These are phyloP conservation scores for Rhodotorula sp. DNA, from an alignment of 1,284 basidiomycete species.

Conservation along the genomic window DNA sequence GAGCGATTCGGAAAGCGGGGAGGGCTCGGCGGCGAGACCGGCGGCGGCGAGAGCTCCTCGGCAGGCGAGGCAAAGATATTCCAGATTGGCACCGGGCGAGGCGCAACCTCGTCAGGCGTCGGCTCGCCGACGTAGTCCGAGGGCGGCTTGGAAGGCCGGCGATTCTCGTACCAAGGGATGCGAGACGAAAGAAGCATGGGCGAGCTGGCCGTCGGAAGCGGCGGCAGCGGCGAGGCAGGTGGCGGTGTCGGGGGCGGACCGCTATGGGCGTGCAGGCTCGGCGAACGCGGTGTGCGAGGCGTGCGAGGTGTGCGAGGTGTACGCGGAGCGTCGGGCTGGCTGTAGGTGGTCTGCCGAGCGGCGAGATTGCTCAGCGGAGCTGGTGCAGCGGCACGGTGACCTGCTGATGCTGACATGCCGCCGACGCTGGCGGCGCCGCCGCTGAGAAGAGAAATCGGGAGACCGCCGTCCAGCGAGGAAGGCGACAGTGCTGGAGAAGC, in stretches of 20 bases:
- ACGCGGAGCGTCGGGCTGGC: too few species aligned
- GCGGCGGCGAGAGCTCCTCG: not conserved
- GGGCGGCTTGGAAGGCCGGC: not conserved
- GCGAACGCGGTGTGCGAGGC: not conserved
- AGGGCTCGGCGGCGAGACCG: not conserved
- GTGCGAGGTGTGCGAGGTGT: not conserved
- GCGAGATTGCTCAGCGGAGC: too few species aligned
- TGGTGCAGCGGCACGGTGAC: too few species aligned
- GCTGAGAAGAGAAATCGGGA: too few species aligned
- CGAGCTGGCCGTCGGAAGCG: not conserved
- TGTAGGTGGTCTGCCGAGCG: too few species aligned
- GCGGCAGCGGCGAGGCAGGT: not conserved
- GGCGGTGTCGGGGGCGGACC: not conserved
- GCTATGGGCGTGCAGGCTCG: too few species aligned
- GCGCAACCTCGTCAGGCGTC: slow-evolving; percentile 2
- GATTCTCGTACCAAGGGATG: not conserved
- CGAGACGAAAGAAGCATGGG: not conserved
- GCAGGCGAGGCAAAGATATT: not conserved
- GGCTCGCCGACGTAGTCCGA: not conserved
- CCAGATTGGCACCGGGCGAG: not conserved
- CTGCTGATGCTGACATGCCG: too few species aligned
- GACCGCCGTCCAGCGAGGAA: too few species aligned
- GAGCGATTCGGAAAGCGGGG: not conserved
- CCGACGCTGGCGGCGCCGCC: too few species aligned
- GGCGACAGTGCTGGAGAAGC: too few species aligned